These are phyloP conservation scores for Decorospora gaudefroyi DNA, from an alignment of 2,329 filamentous ascomycete species.

Conservation along the genomic window DNA sequence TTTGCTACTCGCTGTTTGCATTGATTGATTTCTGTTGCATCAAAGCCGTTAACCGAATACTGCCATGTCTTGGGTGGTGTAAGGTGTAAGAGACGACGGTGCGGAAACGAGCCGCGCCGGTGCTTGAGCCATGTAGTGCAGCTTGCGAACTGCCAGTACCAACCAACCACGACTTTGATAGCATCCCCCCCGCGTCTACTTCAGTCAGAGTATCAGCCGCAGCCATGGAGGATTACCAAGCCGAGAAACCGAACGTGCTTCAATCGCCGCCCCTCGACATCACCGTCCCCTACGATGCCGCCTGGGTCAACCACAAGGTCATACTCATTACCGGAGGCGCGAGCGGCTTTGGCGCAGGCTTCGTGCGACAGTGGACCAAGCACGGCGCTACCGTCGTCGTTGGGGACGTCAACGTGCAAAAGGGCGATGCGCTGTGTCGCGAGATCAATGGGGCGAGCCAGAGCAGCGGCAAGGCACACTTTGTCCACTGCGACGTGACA, in stretches of 20 bases:
- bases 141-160: too few relatives aligned
- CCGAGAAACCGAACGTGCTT: slow-evolving; percentile 30
- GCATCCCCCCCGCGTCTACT: too few relatives aligned
- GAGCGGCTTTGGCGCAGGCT: slow-evolving; percentile 48
- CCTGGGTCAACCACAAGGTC: slow-evolving; percentile 47
- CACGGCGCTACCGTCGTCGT: slow-evolving; percentile 62
- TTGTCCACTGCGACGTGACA: slow-evolving; percentile 67
- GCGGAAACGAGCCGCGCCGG: too few relatives aligned
- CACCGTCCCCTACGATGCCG: slow-evolving; percentile 40
- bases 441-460: slow-evolving; percentile 52
- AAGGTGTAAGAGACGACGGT: too few relatives aligned
- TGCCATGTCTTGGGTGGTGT: too few relatives aligned
- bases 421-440: slow-evolving; percentile 61
- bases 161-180: too few relatives aligned
- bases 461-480: slow-evolving; percentile 56
- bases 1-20: too few relatives aligned
- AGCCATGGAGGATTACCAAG: slow-evolving; percentile 31
- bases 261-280: slow-evolving; percentile 49
- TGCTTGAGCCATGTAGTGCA: too few relatives aligned
- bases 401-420: slow-evolving; percentile 63
- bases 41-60: too few relatives aligned
- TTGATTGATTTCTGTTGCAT: too few relatives aligned
- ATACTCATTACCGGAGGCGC: slow-evolving; percentile 49
- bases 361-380: slow-evolving; percentile 46
- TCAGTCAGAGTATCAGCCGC: background rate